Evolutionary conservation across 1,284 basidiomycete genomes (phyloP).

Genomic region (Apiotrichum akiyoshidainum): DNA sequence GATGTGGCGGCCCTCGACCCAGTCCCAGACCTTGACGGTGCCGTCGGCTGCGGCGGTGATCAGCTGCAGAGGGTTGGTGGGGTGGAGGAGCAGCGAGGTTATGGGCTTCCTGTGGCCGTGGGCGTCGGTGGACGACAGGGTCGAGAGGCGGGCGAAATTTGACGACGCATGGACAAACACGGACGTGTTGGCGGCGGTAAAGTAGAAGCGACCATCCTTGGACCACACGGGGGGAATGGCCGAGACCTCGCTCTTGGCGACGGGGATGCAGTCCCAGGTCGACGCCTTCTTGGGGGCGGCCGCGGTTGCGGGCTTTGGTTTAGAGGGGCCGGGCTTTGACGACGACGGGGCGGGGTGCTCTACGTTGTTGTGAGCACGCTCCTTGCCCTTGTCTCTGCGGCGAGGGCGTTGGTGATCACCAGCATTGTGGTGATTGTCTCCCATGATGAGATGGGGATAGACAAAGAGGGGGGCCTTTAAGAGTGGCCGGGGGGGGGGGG

Average conservation of each 20-base stretch:
- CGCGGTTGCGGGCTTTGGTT: constrained; percentile 12
- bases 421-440: constrained; percentile 13
- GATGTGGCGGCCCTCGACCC: constrained; percentile 76
- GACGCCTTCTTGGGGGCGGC: not conserved
- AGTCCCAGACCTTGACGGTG: constrained; percentile 86
- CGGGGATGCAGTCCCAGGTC: constrained; percentile 41
- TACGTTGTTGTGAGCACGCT: constrained; percentile 20
- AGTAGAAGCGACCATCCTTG: constrained; percentile 85
- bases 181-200: constrained; percentile 69
- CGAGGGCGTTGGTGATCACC: constrained; percentile 2
- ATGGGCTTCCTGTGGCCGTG: constrained; percentile 59
- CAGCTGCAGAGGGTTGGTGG: constrained; percentile 83
- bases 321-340: constrained; percentile 12
- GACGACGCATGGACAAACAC: constrained; percentile 76
- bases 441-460: constrained; percentile 18
- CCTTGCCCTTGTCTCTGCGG: constrained; percentile 26
- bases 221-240: constrained; percentile 72
- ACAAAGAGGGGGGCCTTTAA: constrained; percentile 3
- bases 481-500: not conserved
- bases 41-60: constrained; percentile 83
- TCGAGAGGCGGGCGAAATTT: constrained; percentile 69
- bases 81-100: constrained; percentile 74
- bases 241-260: constrained; percentile 68
- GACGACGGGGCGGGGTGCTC: not conserved
- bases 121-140: constrained; percentile 57